Evolutionary conservation across 768 basidiomycete genomes (phyloP).

Genomic region (Scleroderma bovista): DNA sequence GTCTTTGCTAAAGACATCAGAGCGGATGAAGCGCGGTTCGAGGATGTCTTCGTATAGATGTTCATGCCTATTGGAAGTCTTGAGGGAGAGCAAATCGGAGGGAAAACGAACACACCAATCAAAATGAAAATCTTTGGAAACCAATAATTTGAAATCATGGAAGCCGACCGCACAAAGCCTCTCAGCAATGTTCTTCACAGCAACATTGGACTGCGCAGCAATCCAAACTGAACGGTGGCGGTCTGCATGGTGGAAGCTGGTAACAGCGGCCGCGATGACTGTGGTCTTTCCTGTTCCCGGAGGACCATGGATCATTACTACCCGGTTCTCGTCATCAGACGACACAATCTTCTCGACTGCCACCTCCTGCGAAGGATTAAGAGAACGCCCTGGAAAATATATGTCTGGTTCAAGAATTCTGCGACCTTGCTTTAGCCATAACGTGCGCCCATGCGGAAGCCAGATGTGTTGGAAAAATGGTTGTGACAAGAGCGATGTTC

Average conservation of each 20-base stretch:
- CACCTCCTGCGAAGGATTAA: slow-evolving; percentile 23
- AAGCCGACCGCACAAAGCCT: slow-evolving; percentile 32
- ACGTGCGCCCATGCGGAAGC: slow-evolving; percentile 12
- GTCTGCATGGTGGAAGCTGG: slow-evolving; percentile 12
- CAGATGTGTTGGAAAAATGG: slow-evolving; percentile 26
- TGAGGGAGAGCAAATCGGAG: neutral
- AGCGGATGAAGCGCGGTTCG: slow-evolving; percentile 31
- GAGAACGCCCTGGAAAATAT: neutral
- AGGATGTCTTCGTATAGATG: slow-evolving; percentile 37
- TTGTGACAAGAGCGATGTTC: slow-evolving; percentile 10
- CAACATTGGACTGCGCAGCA: slow-evolving; percentile 46
- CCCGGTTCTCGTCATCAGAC: slow-evolving; percentile 10
- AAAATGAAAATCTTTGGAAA: slow-evolving; percentile 41
- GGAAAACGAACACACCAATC: slow-evolving; percentile 33
- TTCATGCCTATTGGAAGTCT: slow-evolving; percentile 38
- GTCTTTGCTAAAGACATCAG: slow-evolving; percentile 24
- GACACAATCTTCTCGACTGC: slow-evolving; percentile 30
- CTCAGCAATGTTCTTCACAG: slow-evolving; percentile 49
- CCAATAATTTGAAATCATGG: slow-evolving; percentile 34
- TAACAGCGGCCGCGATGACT: slow-evolving; percentile 34
- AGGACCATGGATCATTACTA: slow-evolving; percentile 30
- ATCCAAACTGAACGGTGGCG: slow-evolving; percentile 30
- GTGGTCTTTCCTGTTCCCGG: slow-evolving; percentile 43
- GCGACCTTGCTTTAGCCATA: slow-evolving; percentile 11
- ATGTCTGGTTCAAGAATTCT: neutral